Conservation (phyloP, 2,329 filamentous ascomycete species). For the Xenoacremonium recifei region DNA sequence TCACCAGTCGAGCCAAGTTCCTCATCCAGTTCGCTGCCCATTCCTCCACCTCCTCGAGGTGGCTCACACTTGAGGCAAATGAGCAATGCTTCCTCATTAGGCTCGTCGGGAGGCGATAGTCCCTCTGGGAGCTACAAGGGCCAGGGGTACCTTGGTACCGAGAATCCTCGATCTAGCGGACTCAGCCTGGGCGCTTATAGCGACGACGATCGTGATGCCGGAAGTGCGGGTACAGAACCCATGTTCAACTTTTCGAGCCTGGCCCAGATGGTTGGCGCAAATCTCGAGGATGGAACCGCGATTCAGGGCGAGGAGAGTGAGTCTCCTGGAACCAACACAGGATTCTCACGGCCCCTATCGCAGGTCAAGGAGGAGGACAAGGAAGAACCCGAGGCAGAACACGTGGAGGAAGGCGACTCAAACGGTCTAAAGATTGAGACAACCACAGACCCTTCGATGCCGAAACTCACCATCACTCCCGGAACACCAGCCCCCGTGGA, state of each 20-base stretch:
- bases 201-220: conserved; percentile 50
- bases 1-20: conserved; percentile 26
- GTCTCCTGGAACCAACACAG: conserved; percentile 14
- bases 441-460: conserved; percentile 29
- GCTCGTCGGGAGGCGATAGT: conserved; percentile 74
- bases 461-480: conserved; percentile 48
- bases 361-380: conserved; percentile 39
- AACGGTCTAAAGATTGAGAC: conserved; percentile 4
- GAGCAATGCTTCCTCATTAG: conserved; percentile 82
- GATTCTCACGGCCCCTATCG: conserved; percentile 28
- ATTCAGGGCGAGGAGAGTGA: conserved; percentile 29
- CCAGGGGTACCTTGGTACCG: conserved; percentile 29
- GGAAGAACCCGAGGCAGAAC: conserved; percentile 31
- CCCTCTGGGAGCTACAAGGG: conserved; percentile 50
- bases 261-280: conserved; percentile 75
- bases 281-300: conserved; percentile 45
- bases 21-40: conserved; percentile 40
- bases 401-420: conserved; percentile 23
- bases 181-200: conserved; percentile 48
- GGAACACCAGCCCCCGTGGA: conserved; percentile 43
- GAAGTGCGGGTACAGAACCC: conserved; percentile 60
- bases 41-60: conserved; percentile 52
- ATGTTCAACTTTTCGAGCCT: conserved; percentile 92
- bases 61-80: conserved; percentile 76
- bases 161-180: conserved; percentile 54